Conservation (phyloP, 345 rosid genomes). For the Populus euphratica region DNA sequence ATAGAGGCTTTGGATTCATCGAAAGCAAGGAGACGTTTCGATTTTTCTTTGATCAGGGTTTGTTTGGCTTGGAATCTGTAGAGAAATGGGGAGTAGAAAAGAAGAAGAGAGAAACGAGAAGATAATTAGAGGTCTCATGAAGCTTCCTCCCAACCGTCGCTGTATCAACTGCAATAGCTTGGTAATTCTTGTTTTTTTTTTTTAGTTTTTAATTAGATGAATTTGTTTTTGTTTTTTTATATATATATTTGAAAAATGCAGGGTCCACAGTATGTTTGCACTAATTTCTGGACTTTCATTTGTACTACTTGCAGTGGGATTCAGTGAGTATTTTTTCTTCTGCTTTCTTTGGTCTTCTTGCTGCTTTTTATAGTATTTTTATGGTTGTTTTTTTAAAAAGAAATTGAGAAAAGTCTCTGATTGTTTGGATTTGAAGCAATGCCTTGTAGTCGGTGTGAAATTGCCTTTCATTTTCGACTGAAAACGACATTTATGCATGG, state of each 20-base stretch:
- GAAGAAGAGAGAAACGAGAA: constrained; percentile 95
- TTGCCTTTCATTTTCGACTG: too few relatives aligned
- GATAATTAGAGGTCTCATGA: constrained; percentile 95
- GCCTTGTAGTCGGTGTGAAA: too few relatives aligned
- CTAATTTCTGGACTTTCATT: constrained; percentile 90
- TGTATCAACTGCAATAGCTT: constrained; percentile 95
- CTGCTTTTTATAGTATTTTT: neutral
- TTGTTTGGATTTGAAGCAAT: too few relatives aligned
- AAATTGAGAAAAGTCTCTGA: neutral
- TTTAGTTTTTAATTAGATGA: neutral
- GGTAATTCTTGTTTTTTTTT: constrained; percentile 34
- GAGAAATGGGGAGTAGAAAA: constrained; percentile 76
- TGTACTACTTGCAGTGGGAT: constrained; percentile 92
- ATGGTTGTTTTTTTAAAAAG: too few relatives aligned
- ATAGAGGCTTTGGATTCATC: neutral
- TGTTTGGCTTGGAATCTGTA: neutral
- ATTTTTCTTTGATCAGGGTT: neutral
- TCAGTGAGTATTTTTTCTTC: constrained; percentile 61
- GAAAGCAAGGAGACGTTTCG: neutral
- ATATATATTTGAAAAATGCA: constrained; percentile 38
- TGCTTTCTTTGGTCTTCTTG: neutral
- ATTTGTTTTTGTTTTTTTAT: neutral
- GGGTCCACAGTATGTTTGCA: constrained; percentile 97
- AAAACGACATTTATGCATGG: too few relatives aligned
- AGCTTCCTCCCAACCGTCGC: constrained; percentile 93